A percentile compares a stretch with the other conserved stretches of the same genome.
Evolutionary conservation across 805 yeast species (phyloP).

Genomic region (Lipomyces yamadae): DNA sequence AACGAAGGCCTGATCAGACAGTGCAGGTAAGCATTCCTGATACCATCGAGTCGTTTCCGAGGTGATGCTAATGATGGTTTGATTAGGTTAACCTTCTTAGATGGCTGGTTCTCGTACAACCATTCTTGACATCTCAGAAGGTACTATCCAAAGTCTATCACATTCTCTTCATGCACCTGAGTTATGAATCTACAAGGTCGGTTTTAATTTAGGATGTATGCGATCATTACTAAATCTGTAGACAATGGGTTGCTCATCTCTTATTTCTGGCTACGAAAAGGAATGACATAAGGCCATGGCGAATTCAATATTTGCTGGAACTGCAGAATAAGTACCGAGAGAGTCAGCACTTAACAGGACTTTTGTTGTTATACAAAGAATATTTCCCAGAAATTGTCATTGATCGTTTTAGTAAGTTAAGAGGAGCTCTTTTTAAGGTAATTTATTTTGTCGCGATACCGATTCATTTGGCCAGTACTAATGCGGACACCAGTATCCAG

Average conservation of each 20-base stretch:
- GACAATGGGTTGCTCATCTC: conserved; percentile 33
- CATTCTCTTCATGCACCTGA: conserved; percentile 22
- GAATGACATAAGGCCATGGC: conserved; percentile 31
- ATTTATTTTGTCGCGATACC: not conserved
- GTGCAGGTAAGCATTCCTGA: conserved; percentile 16
- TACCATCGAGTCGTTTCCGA: not conserved
- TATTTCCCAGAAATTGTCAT: conserved; percentile 30
- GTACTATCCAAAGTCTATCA: conserved; percentile 15
- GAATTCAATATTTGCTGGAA: conserved; percentile 30
- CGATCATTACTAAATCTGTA: not conserved
- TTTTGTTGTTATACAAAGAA: conserved; percentile 29
- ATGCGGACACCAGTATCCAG: conserved; percentile 18
- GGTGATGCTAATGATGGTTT: not conserved
- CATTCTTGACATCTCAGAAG: conserved; percentile 16
- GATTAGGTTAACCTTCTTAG: conserved; percentile 14
- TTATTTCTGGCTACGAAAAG: conserved; percentile 28
- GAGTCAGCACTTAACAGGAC: conserved; percentile 27
- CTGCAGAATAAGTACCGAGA: conserved; percentile 28
- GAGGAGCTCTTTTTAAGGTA: conserved; percentile 22
- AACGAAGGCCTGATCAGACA: conserved; percentile 10
- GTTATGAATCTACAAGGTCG: conserved; percentile 27
- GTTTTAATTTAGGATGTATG: not conserved
- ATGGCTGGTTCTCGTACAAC: conserved; percentile 32
- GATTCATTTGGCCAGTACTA: not conserved
- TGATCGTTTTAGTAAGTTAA: conserved; percentile 12